phyloP scores from a whole-genome alignment of 2,329 filamentous ascomycete species.

The Fusarium ramigenum region DNA sequence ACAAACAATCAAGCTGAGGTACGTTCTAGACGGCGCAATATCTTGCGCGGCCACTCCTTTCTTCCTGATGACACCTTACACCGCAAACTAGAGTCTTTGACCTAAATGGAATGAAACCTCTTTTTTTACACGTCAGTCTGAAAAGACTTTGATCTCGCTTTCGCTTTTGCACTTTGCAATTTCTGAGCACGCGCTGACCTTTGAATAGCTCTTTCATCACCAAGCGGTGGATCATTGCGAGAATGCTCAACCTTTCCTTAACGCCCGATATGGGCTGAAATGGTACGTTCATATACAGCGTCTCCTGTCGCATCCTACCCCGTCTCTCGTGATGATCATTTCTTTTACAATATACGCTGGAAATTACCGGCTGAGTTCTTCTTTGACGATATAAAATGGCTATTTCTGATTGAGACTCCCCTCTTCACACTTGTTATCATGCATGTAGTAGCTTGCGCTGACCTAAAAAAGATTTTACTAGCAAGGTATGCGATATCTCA shows the following conservation, averaged over 20 bases:
- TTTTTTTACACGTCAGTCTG: conserved; percentile 90
- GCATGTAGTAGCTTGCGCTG: conserved; percentile 41
- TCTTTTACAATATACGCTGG: conserved; percentile 76
- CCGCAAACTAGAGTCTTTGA: conserved; percentile 99
- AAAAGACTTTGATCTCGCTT: conserved; percentile 55
- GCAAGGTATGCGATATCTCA: conserved; percentile 48
- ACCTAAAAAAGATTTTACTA: conserved; percentile 38
- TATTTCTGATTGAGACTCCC: conserved; percentile 73
- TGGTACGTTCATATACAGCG: conserved; percentile 44
- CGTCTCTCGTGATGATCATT: conserved; percentile 68
- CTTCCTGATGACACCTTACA: conserved; percentile 83
- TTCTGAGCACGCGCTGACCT: conserved; percentile 41
- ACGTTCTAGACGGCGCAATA: conserved; percentile 27
- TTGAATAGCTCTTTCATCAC: conserved; percentile 35
- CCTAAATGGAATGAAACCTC: conserved; percentile 81
- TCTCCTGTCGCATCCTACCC: background rate
- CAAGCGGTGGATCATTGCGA: conserved; percentile 44
- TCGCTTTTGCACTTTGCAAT: conserved; percentile 18
- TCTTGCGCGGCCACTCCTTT: conserved; percentile 19
- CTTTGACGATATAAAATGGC: conserved; percentile 86
- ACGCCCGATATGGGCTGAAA: conserved; percentile 10
- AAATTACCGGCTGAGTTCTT: conserved; percentile 93
- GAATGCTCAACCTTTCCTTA: conserved; percentile 17
- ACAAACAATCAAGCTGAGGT: conserved; percentile 38
- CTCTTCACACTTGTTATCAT: conserved; percentile 13